Conservation (phyloP, 2,329 filamentous ascomycete genomes). For the Hypoxylon sp. region DNA sequence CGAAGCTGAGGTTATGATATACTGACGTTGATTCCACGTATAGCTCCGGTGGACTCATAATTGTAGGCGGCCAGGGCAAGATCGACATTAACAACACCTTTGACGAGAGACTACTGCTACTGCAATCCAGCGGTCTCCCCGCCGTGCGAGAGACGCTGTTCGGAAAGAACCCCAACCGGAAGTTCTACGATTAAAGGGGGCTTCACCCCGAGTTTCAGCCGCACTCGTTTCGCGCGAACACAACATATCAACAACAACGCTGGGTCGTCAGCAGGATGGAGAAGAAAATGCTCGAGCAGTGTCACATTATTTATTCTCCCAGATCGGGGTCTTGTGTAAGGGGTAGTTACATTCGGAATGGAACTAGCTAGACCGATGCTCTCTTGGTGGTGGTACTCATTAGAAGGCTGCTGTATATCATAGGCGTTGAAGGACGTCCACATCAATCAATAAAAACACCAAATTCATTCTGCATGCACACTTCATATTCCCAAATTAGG, state of each 20-base stretch:
- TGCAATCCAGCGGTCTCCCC: constrained; percentile 88
- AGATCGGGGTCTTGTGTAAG: constrained; percentile 21
- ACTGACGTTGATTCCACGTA: constrained; percentile 26
- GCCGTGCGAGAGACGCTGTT: constrained; percentile 89
- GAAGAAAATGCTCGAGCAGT: constrained; percentile 23
- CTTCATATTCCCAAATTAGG: not conserved
- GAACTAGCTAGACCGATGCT: constrained; percentile 25
- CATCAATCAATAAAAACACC: constrained; percentile 37
- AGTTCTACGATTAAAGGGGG: constrained; percentile 84
- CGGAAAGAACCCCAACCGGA: constrained; percentile 94
- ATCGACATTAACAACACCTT: constrained; percentile 99
- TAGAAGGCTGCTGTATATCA: constrained; percentile 43
- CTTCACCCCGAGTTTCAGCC: not conserved
- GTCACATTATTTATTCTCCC: constrained; percentile 23
- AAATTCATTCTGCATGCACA: constrained; percentile 11
- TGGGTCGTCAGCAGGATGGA: constrained; percentile 23
- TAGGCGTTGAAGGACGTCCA: constrained; percentile 41
- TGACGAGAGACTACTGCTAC: constrained; percentile 87
- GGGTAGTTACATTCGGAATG: constrained; percentile 32
- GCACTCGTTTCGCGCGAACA: constrained; percentile 1
- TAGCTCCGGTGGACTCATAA: constrained; percentile 86
- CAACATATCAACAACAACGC: constrained; percentile 18
- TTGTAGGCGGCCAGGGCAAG: constrained; percentile 88
- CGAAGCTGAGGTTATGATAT: not conserved
- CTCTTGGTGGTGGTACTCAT: constrained; percentile 25